phyloP scores from a whole-genome alignment of 768 basidiomycete species.

The Boletus edulis region DNA sequence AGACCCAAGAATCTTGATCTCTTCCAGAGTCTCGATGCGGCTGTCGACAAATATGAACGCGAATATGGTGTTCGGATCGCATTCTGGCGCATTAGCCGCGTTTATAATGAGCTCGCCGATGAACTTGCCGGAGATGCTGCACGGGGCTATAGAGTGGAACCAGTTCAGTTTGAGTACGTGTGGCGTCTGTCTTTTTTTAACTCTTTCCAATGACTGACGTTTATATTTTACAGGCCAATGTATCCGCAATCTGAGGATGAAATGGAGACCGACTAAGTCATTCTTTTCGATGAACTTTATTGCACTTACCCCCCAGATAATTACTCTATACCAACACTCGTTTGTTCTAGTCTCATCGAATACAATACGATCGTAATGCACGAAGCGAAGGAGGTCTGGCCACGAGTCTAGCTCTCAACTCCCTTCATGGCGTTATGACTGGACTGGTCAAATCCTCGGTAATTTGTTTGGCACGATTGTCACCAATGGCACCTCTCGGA shows the following conservation, averaged over 20 bases:
- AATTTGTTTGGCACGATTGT: too few species aligned
- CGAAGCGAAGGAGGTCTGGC: background rate
- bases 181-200: too few species aligned
- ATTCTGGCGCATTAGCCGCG: slow-evolving; percentile 13
- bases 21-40: slow-evolving; percentile 10
- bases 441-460: background rate
- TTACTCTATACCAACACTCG: background rate
- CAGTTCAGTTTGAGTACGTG: slow-evolving; percentile 1
- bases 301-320: background rate
- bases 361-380: background rate
- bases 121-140: slow-evolving; percentile 8
- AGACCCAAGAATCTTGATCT: slow-evolving; percentile 18
- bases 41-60: slow-evolving; percentile 1
- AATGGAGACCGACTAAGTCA: background rate
- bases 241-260: background rate
- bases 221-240: background rate
- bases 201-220: background rate
- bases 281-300: background rate
- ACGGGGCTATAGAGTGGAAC: background rate
- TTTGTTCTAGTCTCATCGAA: background rate
- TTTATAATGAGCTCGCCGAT: slow-evolving; percentile 13
- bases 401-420: too few species aligned
- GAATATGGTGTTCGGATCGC: slow-evolving; percentile 7
- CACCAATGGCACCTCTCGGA: too few species aligned
- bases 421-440: background rate